A percentile compares a stretch with the other conserved stretches of the same genome.
These are phyloP conservation scores for Mallotus japonicus DNA, from an alignment of 441 rosid species.

Conservation along the genomic window DNA sequence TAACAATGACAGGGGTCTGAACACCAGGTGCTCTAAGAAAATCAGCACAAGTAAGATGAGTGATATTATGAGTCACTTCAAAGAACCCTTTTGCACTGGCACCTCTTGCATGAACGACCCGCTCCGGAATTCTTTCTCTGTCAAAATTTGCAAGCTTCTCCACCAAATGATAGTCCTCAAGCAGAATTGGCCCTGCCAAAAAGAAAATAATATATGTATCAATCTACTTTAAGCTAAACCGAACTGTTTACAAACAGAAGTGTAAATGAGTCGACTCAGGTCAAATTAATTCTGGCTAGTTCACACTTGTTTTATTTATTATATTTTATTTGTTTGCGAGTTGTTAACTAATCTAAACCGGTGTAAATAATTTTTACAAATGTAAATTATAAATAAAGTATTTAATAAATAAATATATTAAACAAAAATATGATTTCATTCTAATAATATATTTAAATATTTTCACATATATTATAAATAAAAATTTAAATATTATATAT, in stretches of 20 bases:
- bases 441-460: no score
- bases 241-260: neutral
- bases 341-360: no score
- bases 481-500: no score
- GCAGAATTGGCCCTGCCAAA: conserved; percentile 74
- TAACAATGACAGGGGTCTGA: conserved; percentile 88
- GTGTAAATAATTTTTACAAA: no score
- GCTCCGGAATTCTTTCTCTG: conserved; percentile 91
- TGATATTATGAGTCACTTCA: conserved; percentile 61
- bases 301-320: no score
- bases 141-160: conserved; percentile 94
- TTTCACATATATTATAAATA: no score
- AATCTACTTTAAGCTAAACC: neutral
- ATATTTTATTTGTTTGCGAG: no score
- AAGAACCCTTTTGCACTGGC: conserved; percentile 77
- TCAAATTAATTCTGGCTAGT: no score
- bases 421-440: no score
- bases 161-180: conserved; percentile 90
- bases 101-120: conserved; percentile 98
- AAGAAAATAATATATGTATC: neutral
- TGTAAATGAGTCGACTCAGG: no score
- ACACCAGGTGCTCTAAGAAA: conserved; percentile 92
- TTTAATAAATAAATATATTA: no score
- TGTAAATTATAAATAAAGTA: no score
- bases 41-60: conserved; percentile 83